A percentile compares a stretch with the other conserved stretches of the same genome.
Conservation (phyloP, 1,284 basidiomycete genomes). For the Laetiporus sulphureus region DNA sequence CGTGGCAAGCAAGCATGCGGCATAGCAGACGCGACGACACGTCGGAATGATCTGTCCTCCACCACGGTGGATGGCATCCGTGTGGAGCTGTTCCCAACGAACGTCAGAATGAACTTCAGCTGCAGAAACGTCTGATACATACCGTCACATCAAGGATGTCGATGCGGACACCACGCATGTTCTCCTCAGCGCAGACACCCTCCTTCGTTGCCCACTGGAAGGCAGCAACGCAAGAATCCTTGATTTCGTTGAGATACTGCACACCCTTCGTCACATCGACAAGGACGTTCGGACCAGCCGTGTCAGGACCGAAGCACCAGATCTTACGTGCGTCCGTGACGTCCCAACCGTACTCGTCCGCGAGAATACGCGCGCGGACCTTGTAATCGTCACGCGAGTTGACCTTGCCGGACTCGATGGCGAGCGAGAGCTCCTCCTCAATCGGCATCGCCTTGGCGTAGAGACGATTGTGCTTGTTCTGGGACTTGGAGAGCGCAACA, state of each 20-base stretch:
- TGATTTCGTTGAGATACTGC: constrained; percentile 98
- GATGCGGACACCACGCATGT: constrained; percentile 97
- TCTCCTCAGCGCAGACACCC: constrained; percentile 95
- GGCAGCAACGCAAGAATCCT: constrained; percentile 98
- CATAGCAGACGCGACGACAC: constrained; percentile 94
- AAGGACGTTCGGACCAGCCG: constrained; percentile 94
- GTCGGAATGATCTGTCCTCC: constrained; percentile 99
- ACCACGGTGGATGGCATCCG: constrained; percentile 99
- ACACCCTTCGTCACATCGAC: constrained; percentile 99
- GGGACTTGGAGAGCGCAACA: constrained; percentile 96
- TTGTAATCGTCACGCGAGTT: constrained; percentile 97
- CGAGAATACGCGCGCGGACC: constrained; percentile 89
- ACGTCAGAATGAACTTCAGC: not conserved
- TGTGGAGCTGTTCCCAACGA: constrained; percentile 62
- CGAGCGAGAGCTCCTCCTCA: constrained; percentile 90
- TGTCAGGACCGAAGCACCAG: constrained; percentile 99
- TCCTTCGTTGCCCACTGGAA: constrained; percentile 99
- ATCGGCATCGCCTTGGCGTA: constrained; percentile 91
- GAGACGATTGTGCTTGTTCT: constrained; percentile 99
- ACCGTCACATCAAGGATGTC: constrained; percentile 96
- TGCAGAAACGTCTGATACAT: constrained; percentile 24
- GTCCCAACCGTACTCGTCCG: constrained; percentile 98
- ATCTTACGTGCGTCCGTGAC: constrained; percentile 99
- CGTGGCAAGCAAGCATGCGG: constrained; percentile 87
- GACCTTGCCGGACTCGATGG: constrained; percentile 88